These are phyloP conservation scores for Heliamphora exappendiculata DNA, from an alignment of 148 eudicot genomes.

Conservation along the genomic window DNA sequence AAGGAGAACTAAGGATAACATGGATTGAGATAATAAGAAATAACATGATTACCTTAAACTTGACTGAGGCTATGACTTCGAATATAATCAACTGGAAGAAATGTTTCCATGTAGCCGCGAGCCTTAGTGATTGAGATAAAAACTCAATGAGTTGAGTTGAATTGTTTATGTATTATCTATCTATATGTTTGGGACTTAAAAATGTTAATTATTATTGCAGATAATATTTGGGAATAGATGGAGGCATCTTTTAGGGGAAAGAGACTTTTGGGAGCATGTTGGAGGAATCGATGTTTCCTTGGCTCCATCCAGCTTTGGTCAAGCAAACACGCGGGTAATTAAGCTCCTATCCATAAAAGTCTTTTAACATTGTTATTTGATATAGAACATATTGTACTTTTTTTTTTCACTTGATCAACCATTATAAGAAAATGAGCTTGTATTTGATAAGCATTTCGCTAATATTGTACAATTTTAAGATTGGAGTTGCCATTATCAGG, in stretches of 20 bases:
- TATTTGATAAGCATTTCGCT: neutral
- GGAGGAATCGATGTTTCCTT: slow-evolving; percentile 90
- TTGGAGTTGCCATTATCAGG: neutral
- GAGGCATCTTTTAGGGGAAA: slow-evolving; percentile 93
- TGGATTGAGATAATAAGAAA: too few species aligned
- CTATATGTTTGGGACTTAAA: slow-evolving; percentile 7
- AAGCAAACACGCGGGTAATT: slow-evolving; percentile 89
- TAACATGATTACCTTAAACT: too few species aligned
- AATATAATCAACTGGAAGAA: too few species aligned
- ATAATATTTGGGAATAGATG: slow-evolving; percentile 94
- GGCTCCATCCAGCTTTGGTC: slow-evolving; percentile 94
- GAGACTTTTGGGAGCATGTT: slow-evolving; percentile 95
- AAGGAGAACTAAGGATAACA: too few species aligned
- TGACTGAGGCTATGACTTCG: too few species aligned
- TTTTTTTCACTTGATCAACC: slow-evolving; percentile 8
- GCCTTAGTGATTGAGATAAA: too few species aligned
- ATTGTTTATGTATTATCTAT: too few species aligned
- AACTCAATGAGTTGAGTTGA: too few species aligned
- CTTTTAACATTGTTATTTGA: neutral
- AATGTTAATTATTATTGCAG: slow-evolving; percentile 37
- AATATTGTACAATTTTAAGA: neutral
- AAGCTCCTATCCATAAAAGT: slow-evolving; percentile 4
- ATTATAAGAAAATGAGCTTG: neutral
- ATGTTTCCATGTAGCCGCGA: too few species aligned
- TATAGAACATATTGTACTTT: neutral